phyloP scores from a whole-genome alignment of 352 stramenopile species.

The Phytophthora capsici region DNA sequence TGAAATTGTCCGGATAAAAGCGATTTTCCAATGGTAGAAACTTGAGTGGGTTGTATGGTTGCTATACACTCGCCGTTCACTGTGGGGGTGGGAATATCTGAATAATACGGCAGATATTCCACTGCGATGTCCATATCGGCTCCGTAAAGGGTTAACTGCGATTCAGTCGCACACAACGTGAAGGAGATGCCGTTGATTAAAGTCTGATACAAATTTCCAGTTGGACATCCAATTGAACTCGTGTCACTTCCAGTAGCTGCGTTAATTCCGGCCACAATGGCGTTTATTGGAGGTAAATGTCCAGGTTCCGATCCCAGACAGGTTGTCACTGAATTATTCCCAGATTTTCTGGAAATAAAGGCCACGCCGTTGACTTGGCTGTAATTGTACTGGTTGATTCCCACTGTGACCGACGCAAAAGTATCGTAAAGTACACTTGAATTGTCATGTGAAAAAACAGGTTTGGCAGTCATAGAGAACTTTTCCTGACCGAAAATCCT shows the following conservation, averaged over 20 bases:
- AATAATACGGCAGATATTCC: constrained; percentile 2
- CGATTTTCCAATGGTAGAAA: no score
- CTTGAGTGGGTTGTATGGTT: no score
- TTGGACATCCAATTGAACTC: constrained; percentile 1
- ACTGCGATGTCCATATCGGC: constrained; percentile 22
- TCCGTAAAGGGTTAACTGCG: constrained; percentile 17
- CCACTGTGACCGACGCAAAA: constrained; percentile 17
- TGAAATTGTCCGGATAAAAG: no score
- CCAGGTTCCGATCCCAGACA: background rate
- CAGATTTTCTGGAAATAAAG: background rate
- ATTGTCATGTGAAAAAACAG: constrained; percentile 13
- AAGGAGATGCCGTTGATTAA: constrained; percentile 13
- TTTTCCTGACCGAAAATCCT: no score
- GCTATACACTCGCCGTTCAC: no score
- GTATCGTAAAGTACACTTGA: constrained; percentile 35
- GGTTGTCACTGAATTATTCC: no score
- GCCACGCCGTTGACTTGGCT: constrained; percentile 23
- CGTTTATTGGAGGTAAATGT: constrained; percentile 7
- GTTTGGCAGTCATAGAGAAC: constrained; percentile 26
- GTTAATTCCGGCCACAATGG: constrained; percentile 11
- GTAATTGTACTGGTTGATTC: constrained; percentile 29
- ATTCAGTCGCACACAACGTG: background rate
- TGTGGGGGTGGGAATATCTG: no score
- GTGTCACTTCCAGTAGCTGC: background rate
- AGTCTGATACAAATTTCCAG: constrained; percentile 6